A percentile compares a stretch with the other conserved stretches of the same genome.
These are phyloP conservation scores for Penicillium glabrum DNA, from an alignment of 2,329 filamentous ascomycete genomes.

Conservation along the genomic window DNA sequence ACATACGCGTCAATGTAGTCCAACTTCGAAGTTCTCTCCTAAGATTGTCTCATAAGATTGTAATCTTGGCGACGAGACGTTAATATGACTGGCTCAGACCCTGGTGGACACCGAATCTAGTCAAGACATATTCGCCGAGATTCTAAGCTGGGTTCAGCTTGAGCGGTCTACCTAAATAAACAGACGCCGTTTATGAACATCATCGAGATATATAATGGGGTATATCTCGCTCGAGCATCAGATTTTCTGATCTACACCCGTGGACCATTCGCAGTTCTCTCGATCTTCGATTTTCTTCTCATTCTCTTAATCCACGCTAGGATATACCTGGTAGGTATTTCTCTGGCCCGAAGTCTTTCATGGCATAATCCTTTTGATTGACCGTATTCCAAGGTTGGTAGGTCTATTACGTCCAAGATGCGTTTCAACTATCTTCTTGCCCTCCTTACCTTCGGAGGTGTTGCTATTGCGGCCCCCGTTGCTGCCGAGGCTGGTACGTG, in stretches of 20 bases:
- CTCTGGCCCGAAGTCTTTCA: neutral
- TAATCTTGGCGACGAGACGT: conserved; percentile 4
- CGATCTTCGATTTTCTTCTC: neutral
- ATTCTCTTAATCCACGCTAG: neutral
- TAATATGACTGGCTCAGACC: conserved; percentile 6
- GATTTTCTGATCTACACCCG: neutral
- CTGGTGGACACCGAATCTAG: conserved; percentile 8
- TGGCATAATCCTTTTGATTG: neutral
- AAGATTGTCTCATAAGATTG: conserved; percentile 2
- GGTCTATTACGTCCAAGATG: conserved; percentile 4
- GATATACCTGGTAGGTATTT: neutral
- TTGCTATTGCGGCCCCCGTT: conserved; percentile 14
- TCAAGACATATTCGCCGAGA: conserved; percentile 8
- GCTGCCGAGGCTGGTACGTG: conserved; percentile 12
- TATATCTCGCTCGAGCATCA: neutral
- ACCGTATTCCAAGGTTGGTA: neutral
- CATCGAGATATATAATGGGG: conserved; percentile 5
- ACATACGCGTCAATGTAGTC: neutral
- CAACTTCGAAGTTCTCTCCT: neutral
- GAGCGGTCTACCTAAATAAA: neutral
- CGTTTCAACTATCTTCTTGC: conserved; percentile 10
- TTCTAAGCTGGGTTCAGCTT: conserved; percentile 1
- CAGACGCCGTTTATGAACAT: neutral
- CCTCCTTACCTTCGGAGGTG: conserved; percentile 9
- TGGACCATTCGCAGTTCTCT: neutral